Base-by-base conservation (phyloP, 257 asterid species). In the Solanum arcanum region DNA sequence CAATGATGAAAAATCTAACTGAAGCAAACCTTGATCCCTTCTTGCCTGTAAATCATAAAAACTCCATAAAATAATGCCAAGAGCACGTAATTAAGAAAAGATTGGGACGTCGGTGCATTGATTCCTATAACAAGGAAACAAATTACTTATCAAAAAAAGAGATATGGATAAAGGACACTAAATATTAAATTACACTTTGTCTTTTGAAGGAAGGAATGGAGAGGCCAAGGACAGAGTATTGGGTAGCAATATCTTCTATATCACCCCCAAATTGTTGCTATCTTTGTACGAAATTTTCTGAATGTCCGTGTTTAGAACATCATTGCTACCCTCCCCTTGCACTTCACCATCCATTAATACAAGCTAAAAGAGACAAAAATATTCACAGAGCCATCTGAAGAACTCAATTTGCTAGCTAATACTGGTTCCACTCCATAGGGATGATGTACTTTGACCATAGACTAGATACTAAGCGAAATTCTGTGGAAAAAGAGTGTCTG, bases 71-170 rank as follows among this genome's bases (percentile, higher is more conserved):
- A 90, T 89, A 95, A 90, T 27, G 97, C 96, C 94, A 97, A 91
- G n/a, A 95, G 90, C 42, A 93, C 94, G 91, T 97, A 97, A 90
- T 97, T 97, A 77, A 97, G 86, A 88, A 97, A 95, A 69, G 99
- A 97, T 94, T 97, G 99, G 56, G 99, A 95, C 49, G 99, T 97
- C 46, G 99, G 98, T 87, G 98, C 99, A 90, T 95, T 97, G 44
- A 97, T 94, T 86, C 99, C 99, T 97, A 87, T 23, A 12, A 88
- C 46, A 89, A 47, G 88, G 52, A 88, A 86, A 81, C 7, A 16
- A 70, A 5, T 27, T 49, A 47, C 68, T 27, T 9, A 49, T 47
- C 16, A 44, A 74, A 75, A 6, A 42, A 69, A 66, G 49, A 87
- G 18, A 25, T n/a, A 86, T 3, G 23, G 20, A 29, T 37, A 49